Evolutionary conservation across 345 rosid genomes (phyloP).

Genomic region (Sapria himalayana): DNA sequence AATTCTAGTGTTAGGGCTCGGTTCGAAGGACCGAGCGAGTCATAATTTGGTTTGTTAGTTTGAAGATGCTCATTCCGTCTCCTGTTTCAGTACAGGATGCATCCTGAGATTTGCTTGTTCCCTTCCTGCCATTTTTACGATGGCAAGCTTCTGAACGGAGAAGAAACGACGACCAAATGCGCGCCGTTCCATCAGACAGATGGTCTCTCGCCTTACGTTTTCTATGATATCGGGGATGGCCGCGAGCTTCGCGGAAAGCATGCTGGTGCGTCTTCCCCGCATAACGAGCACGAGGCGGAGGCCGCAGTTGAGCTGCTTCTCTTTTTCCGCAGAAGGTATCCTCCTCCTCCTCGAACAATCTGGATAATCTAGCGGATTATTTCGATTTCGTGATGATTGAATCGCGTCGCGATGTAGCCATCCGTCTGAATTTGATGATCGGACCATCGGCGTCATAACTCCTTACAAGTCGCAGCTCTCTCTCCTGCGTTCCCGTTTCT

Average conservation of each 20-base stretch:
- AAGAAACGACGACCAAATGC: slow-evolving; percentile 35
- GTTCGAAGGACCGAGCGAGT: too few species aligned
- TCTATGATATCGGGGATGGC: slow-evolving; percentile 70
- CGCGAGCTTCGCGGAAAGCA: slow-evolving; percentile 51
- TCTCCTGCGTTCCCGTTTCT: slow-evolving; percentile 54
- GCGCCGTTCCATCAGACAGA: slow-evolving; percentile 49
- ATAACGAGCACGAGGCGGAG: slow-evolving; percentile 73
- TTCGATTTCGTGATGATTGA: slow-evolving; percentile 2
- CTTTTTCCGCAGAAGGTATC: slow-evolving; percentile 51
- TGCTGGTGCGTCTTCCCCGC: slow-evolving; percentile 54
- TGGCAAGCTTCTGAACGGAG: slow-evolving; percentile 65
- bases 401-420: slow-evolving; percentile 20
- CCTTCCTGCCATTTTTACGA: slow-evolving; percentile 88
- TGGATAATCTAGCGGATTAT: not conserved
- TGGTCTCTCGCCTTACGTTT: slow-evolving; percentile 65
- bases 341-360: not conserved
- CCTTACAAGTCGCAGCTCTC: slow-evolving; percentile 79
- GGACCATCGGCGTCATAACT: slow-evolving; percentile 74
- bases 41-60: too few species aligned
- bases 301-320: slow-evolving; percentile 66
- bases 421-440: slow-evolving; percentile 55
- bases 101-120: slow-evolving; percentile 80
- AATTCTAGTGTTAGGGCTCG: too few species aligned
- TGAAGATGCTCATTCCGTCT: too few species aligned
- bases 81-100: slow-evolving; percentile 99